Evolutionary conservation across 306 rosid genomes (phyloP).

Genomic region (Prunus campanulata): DNA sequence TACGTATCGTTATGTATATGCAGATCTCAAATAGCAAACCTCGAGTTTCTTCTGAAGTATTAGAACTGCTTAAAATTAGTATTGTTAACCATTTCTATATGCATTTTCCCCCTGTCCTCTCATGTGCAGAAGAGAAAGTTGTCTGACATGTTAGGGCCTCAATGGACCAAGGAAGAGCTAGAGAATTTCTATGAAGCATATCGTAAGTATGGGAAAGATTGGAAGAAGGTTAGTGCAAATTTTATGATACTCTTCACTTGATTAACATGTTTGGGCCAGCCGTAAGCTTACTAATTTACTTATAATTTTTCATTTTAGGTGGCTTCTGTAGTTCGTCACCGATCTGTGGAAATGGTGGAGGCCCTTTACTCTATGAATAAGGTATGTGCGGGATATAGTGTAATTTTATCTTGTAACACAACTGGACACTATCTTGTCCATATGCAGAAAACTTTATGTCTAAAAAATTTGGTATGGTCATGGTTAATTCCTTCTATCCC

Average conservation of each 20-base stretch:
- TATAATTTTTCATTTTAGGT: slow-evolving; percentile 47
- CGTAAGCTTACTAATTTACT: background rate
- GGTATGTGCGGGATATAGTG: slow-evolving; percentile 37
- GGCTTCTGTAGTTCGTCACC: slow-evolving; percentile 60
- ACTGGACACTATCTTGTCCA: background rate
- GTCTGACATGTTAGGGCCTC: slow-evolving; percentile 88
- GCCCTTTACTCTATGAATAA: slow-evolving; percentile 87
- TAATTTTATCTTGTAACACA: background rate
- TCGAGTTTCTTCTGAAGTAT: background rate
- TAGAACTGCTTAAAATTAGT: slow-evolving; percentile 4
- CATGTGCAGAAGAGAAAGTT: slow-evolving; percentile 81
- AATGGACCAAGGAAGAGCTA: slow-evolving; percentile 85
- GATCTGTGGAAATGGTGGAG: slow-evolving; percentile 86
- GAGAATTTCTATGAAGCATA: slow-evolving; percentile 78
- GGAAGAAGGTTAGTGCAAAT: slow-evolving; percentile 78
- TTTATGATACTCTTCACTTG: slow-evolving; percentile 13
- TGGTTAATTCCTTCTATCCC: background rate
- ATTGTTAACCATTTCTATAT: background rate
- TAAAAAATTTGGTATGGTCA: background rate
- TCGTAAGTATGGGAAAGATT: slow-evolving; percentile 85
- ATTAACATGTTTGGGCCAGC: background rate
- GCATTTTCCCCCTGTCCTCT: slow-evolving; percentile 22
- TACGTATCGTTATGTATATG: background rate
- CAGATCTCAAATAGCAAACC: background rate
- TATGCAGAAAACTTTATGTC: background rate